phyloP scores from a whole-genome alignment of 257 asterid species.

The Oldenlandia corymbosa region DNA sequence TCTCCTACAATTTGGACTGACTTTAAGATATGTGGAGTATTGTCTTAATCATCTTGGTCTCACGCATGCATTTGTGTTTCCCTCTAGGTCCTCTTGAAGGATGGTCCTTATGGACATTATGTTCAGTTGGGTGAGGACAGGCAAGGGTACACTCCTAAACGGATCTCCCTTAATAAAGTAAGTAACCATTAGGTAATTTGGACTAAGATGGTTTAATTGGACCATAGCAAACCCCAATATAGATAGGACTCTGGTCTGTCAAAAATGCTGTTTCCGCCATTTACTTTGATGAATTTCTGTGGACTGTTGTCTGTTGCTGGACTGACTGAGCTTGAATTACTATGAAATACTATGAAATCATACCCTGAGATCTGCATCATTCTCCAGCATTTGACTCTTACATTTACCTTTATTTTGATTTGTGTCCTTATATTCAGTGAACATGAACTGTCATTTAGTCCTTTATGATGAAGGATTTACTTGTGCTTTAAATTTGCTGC shows the following conservation, averaged over 20 bases:
- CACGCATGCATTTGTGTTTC: constrained; percentile 4
- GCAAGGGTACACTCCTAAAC: constrained; percentile 69
- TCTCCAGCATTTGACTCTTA: not conserved
- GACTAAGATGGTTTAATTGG: too few species aligned
- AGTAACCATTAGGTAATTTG: constrained; percentile 8
- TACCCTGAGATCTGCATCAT: not conserved
- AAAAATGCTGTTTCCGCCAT: not conserved
- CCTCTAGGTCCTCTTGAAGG: constrained; percentile 68
- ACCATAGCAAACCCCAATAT: too few species aligned
- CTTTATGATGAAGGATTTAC: not conserved
- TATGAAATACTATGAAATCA: too few species aligned
- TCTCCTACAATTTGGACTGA: constrained; percentile 1
- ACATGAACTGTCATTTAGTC: not conserved
- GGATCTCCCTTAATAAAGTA: constrained; percentile 67
- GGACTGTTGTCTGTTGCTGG: not conserved
- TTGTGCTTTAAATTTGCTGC: not conserved
- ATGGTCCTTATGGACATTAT: constrained; percentile 83
- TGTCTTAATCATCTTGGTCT: constrained; percentile 12
- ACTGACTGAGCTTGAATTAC: not conserved
- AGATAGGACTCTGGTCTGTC: too few species aligned
- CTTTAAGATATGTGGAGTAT: not conserved
- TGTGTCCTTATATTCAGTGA: not conserved
- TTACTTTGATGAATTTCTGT: not conserved
- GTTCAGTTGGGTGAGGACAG: constrained; percentile 96
- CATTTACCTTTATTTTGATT: not conserved